Conservation (phyloP, 2,329 filamentous ascomycete species). For the Juglanconis sp. region DNA sequence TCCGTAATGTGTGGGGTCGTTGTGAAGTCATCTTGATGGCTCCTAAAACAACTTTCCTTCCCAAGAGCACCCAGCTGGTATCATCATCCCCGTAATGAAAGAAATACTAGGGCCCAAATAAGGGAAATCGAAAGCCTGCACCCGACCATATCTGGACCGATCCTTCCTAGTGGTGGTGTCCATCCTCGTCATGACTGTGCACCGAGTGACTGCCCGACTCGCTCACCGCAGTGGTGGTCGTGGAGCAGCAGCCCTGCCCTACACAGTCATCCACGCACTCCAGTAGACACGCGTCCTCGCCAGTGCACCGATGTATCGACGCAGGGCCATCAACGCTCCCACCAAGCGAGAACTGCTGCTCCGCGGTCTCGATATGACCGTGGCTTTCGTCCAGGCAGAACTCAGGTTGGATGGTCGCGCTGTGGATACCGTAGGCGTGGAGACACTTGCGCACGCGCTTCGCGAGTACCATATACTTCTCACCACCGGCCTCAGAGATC, state of each 20-base stretch:
- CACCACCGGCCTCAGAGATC: constrained; percentile 74
- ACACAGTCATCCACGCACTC: constrained; percentile 50
- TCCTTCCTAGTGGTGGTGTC: constrained; percentile 26
- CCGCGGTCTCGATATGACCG: constrained; percentile 32
- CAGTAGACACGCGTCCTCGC: constrained; percentile 42
- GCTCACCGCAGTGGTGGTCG: constrained; percentile 22
- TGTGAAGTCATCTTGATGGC: neutral
- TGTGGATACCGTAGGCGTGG: constrained; percentile 94
- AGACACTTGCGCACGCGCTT: constrained; percentile 80
- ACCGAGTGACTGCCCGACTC: constrained; percentile 29
- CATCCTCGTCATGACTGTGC: constrained; percentile 27
- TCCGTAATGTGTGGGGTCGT: neutral
- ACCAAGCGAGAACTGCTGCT: constrained; percentile 16
- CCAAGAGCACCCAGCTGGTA: neutral
- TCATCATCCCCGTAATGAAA: neutral
- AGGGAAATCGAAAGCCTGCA: constrained; percentile 10
- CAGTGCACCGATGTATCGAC: constrained; percentile 20
- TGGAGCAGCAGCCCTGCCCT: constrained; percentile 43
- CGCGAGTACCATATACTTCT: constrained; percentile 87
- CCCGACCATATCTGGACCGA: neutral
- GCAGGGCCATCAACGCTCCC: constrained; percentile 33
- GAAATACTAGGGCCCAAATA: constrained; percentile 2
- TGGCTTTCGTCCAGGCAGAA: constrained; percentile 59
- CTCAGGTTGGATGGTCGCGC: constrained; percentile 94
- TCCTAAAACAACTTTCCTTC: neutral